Evolutionary conservation across 176 grass and related monocot genomes (phyloP), one percentile per base, ranked within the genome.

Genomic region (Elymus sibiricus): DNA sequence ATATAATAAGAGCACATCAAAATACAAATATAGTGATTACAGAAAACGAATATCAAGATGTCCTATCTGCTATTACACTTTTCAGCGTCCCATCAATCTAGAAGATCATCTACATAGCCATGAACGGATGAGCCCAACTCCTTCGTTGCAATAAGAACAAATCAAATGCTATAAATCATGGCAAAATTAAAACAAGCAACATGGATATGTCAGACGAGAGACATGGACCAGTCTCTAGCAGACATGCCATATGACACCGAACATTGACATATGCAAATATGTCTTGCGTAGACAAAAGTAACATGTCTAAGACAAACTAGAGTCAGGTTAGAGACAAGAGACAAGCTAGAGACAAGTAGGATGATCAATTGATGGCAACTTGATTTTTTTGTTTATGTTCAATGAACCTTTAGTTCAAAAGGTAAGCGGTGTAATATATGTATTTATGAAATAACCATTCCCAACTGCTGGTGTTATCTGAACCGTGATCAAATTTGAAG

Each of bases 331-430:
- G 15, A 69, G 62, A 64, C 62, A 64, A 62, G 64, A 63, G 80
- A 86, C 84, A 90, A 78, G 39, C 64, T 86, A 74, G 84, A 83
- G 89, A 91, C 85, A 87, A 81, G 81, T 67, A 87, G 69, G 69
- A 74, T 28, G 80, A 17, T 81, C 69, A 84, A 80, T 75, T 84
- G 60, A 87, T 87, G n/a, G 69, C 81, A 83, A 61, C 59, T 80
- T 68, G 26, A 84, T 26, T 47, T 27, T 27, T 74, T 31, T 46
- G 29, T 49, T 80, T 68, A 80, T 64, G 60, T 75, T 49, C n/a
- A 65, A 24, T 80, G 43, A 27, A 80, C 37, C 43, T 84, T 68
- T 55, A 69, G 44, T 38, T 22, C 44, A 43, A 59, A 83, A 87
- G 51, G 21, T 79, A 66, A 53, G 59, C 3, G 27, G 26, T 59